Percentiles rank a stretch among this genome's conserved stretches.
These are phyloP conservation scores for Eryngium alpinum DNA, from an alignment of 140 eudicot genomes.

Conservation along the genomic window DNA sequence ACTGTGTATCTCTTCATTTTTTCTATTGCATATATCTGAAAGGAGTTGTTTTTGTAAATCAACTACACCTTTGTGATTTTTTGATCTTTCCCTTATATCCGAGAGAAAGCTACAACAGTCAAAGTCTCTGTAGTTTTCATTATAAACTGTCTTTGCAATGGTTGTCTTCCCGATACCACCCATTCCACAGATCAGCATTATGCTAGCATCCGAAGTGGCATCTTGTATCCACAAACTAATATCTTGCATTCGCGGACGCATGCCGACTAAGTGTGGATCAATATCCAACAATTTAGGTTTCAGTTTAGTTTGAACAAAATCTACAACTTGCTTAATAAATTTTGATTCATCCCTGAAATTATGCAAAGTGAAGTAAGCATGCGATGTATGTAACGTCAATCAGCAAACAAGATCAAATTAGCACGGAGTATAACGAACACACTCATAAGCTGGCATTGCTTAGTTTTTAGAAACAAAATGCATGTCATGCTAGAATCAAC, in stretches of 20 bases:
- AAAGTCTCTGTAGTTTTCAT: background rate
- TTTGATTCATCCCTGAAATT: constrained; percentile 9
- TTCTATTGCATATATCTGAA: background rate
- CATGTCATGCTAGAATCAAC: background rate
- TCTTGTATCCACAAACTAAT: constrained; percentile 18
- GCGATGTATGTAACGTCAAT: background rate
- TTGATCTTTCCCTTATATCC: background rate
- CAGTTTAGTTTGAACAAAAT: background rate
- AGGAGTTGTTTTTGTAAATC: no score
- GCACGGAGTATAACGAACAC: background rate
- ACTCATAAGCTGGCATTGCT: background rate
- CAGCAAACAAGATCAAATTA: background rate
- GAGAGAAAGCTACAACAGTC: constrained; percentile 14
- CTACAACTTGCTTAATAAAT: background rate
- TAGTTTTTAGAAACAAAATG: background rate
- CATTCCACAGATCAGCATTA: constrained; percentile 5
- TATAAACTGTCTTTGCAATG: constrained; percentile 10
- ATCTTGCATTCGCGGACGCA: background rate
- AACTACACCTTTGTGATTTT: no score
- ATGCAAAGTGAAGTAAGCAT: background rate
- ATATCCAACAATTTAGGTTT: background rate
- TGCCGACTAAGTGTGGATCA: constrained; percentile 8
- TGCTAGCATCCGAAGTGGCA: background rate
- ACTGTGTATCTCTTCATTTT: background rate
- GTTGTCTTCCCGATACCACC: constrained; percentile 29